These are phyloP conservation scores for Amanita subjunquillea DNA, from an alignment of 768 basidiomycete species.

Conservation along the genomic window DNA sequence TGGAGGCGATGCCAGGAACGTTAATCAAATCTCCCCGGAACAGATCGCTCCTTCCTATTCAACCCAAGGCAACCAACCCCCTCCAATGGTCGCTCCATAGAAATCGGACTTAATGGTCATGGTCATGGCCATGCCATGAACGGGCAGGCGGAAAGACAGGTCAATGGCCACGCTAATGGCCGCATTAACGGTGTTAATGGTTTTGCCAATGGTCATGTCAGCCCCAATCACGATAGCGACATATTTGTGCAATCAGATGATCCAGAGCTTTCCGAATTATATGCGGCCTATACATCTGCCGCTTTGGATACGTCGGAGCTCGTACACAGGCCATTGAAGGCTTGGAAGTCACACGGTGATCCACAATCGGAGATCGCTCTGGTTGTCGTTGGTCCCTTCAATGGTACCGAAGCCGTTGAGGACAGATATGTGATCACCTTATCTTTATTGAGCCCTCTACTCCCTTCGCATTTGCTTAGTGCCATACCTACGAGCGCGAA, in stretches of 20 bases:
- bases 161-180: conserved; percentile 11
- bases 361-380: conserved; percentile 55
- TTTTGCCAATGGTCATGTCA: conserved; percentile 1
- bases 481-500: conserved; percentile 53
- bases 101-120: neutral
- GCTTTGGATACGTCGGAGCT: conserved; percentile 54
- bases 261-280: conserved; percentile 21
- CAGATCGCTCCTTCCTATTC: conserved; percentile 47
- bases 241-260: conserved; percentile 12
- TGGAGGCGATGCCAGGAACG: conserved; percentile 22
- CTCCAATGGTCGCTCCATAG: conserved; percentile 12
- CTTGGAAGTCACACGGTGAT: conserved; percentile 43
- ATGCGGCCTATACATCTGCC: conserved; percentile 58
- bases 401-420: conserved; percentile 33
- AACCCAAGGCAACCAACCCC: conserved; percentile 29
- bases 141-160: conserved; percentile 17
- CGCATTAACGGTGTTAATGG: conserved; percentile 14
- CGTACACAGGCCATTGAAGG: conserved; percentile 48
- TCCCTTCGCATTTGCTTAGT: conserved; percentile 41
- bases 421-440: conserved; percentile 51
- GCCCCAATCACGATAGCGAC: neutral
- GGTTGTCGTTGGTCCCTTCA: conserved; percentile 53
- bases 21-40: conserved; percentile 48
- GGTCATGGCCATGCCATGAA: conserved; percentile 8
- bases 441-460: conserved; percentile 64